Evolutionary conservation across 768 basidiomycete species (phyloP).

Genomic region (Calocybe indica): DNA sequence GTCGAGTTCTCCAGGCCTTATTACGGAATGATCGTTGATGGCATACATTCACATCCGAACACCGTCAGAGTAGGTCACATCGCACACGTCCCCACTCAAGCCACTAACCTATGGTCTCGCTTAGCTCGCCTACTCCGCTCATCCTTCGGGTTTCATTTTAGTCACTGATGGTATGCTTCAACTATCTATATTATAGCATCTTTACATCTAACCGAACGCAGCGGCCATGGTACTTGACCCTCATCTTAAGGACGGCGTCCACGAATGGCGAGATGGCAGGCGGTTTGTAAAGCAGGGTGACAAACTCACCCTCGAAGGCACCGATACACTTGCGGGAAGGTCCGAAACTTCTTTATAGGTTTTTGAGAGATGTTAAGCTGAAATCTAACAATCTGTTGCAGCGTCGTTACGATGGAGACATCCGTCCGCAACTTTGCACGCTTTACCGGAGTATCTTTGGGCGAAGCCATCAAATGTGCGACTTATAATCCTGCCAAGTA

Average conservation of each 20-base stretch:
- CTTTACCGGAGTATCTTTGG: conserved; percentile 80
- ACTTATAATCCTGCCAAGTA: conserved; percentile 82
- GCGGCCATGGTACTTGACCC: conserved; percentile 88
- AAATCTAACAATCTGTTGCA: conserved; percentile 16
- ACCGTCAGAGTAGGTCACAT: conserved; percentile 64
- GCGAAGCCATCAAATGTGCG: conserved; percentile 80
- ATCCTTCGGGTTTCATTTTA: conserved; percentile 81
- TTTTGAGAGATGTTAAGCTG: neutral
- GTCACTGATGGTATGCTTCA: conserved; percentile 74
- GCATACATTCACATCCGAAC: conserved; percentile 87
- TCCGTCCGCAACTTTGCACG: conserved; percentile 81
- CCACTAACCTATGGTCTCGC: neutral
- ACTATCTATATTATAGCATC: neutral
- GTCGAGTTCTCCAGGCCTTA: conserved; percentile 55
- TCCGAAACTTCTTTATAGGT: conserved; percentile 21
- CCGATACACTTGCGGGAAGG: conserved; percentile 87
- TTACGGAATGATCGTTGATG: conserved; percentile 88
- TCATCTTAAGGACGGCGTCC: conserved; percentile 72
- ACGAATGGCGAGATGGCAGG: conserved; percentile 85
- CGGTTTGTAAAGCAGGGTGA: conserved; percentile 78
- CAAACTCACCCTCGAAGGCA: conserved; percentile 78
- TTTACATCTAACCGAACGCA: conserved; percentile 18
- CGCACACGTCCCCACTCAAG: conserved; percentile 1
- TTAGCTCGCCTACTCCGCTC: conserved; percentile 77
- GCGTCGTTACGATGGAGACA: conserved; percentile 77